phyloP scores from a whole-genome alignment of 192 early-diverging fungal genomes.

The Linnemannia hyalina region DNA sequence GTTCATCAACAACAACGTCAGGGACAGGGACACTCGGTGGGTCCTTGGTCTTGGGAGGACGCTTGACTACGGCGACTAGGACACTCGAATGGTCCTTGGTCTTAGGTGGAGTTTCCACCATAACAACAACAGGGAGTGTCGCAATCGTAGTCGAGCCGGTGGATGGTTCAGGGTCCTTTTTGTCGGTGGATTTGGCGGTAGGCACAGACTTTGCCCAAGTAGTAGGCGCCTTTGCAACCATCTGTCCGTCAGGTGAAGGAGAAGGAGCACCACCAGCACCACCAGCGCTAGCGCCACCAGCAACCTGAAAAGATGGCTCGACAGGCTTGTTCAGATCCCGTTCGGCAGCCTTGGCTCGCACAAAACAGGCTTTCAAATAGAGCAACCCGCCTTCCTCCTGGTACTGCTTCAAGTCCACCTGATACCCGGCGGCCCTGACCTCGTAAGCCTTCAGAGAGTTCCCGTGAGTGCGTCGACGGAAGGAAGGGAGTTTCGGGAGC shows the following conservation, averaged over 20 bases:
- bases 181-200: background rate
- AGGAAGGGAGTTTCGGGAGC: constrained; percentile 20
- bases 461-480: constrained; percentile 4
- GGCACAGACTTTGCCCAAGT: background rate
- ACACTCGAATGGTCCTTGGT: background rate
- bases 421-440: background rate
- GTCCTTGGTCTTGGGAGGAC: background rate
- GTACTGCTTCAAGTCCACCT: constrained; percentile 9
- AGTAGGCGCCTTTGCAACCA: background rate
- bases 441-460: background rate
- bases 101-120: background rate
- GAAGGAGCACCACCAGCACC: background rate
- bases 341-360: background rate
- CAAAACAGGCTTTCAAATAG: background rate
- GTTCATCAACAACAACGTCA: background rate
- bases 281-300: too few relatives aligned
- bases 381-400: background rate
- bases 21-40: background rate
- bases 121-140: background rate
- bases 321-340: background rate
- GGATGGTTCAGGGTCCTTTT: background rate
- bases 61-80: background rate
- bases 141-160: background rate
- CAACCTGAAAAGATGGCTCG: background rate
- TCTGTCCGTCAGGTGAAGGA: background rate